Base-by-base conservation (phyloP, 495 filamentous ascomycete genomes). In the Daldinia caldariorum region DNA sequence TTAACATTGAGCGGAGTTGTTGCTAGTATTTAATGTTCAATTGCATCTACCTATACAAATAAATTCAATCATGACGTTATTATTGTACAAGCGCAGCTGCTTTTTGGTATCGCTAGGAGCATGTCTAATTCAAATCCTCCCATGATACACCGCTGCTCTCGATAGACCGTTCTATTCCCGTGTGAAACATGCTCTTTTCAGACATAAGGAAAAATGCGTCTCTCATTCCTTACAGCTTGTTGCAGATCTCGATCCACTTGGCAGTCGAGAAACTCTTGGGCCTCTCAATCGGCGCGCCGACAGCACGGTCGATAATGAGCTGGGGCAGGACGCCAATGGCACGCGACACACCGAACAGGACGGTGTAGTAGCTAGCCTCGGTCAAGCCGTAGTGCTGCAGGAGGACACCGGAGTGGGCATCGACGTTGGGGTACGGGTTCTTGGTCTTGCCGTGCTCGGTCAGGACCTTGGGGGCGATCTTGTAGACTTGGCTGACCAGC, bases 371-470 rank as follows among this genome's bases (percentile, higher is more conserved):
- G 90, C 90, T 97, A 80, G 95, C 90, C 87, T 99, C 94, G 66
- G 91, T 98, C 80, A 99, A 86, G 74, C 95, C 95, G 82, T 99
- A 99, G 88, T 99, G 97, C 85, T 99, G 96, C 61, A 99, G 91
- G 71, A 99, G 92, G 71, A 98, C 95, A 86, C 95, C 95, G 43
- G 92, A 97, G 90, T 99, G 95, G 66, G 83, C 83, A 66, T 82
- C 80, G 59, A 84, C 78, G 74, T 81, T 81, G 67, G 74, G 74
- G 74, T 59, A 80, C 50, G 80, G 75, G 90, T 96, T 95, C 91
- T 96, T 96, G 82, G 93, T 97, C 92, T 99, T 99, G 83, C 95
- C 95, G 85, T 99, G 95, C 87, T 98, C 94, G 66, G 96, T 98
- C 74, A 99, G 84, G 64, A 99, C 95, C 77, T 91, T 92, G 69